Conservation (phyloP, 352 stramenopile genomes). For the Globisporangium uncinulatum region DNA sequence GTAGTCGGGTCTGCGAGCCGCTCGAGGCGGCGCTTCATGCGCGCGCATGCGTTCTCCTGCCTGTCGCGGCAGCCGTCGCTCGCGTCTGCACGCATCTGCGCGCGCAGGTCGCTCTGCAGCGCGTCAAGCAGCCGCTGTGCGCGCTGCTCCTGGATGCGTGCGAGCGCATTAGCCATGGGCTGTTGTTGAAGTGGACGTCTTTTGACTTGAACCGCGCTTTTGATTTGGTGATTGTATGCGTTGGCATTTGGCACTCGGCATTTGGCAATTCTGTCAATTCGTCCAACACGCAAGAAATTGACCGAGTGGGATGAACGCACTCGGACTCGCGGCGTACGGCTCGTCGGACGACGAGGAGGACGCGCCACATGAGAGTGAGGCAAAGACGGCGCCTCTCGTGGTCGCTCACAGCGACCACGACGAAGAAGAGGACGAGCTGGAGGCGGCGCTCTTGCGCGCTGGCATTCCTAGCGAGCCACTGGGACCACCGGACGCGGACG, state of each 20-base stretch:
- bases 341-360: slow-evolving; percentile 23
- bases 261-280: not conserved
- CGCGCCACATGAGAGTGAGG: not conserved
- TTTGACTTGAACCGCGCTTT: not conserved
- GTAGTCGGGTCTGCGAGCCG: slow-evolving; percentile 37
- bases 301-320: slow-evolving; percentile 19
- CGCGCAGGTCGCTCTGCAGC: slow-evolving; percentile 53
- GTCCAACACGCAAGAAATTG: no score
- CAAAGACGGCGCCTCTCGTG: not conserved
- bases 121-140: slow-evolving; percentile 47
- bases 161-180: slow-evolving; percentile 35
- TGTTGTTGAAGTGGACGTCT: not conserved
- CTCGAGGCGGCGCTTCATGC: slow-evolving; percentile 38
- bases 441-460: slow-evolving; percentile 25
- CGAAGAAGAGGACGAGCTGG: slow-evolving; percentile 13
- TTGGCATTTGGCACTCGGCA: not conserved
- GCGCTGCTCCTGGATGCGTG: slow-evolving; percentile 57
- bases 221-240: not conserved
- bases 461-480: slow-evolving; percentile 36
- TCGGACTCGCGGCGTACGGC: slow-evolving; percentile 26
- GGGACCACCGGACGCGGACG: slow-evolving; percentile 18
- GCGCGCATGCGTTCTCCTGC: slow-evolving; percentile 24
- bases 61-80: slow-evolving; percentile 25
- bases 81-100: slow-evolving; percentile 52
- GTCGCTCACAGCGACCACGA: not conserved